A percentile compares a stretch with the other conserved stretches of the same genome.
Evolutionary conservation across 2,329 filamentous ascomycete species (phyloP).

Genomic region (Botrytis pseudocinerea): DNA sequence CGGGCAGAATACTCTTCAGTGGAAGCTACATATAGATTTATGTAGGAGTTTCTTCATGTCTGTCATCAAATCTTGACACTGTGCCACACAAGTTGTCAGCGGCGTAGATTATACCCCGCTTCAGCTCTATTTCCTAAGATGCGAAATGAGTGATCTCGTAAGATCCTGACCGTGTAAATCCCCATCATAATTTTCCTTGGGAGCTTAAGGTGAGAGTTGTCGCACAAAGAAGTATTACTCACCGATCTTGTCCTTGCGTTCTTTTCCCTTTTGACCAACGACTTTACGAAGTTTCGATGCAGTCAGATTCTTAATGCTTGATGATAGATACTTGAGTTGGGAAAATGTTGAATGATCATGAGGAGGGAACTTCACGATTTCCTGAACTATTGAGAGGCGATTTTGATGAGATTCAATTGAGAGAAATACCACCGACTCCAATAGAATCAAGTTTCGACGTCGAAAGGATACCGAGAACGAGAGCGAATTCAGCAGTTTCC

Average conservation of each 20-base stretch:
- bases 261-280: not conserved
- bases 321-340: not conserved
- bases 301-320: slow-evolving; percentile 13
- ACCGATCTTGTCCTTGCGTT: not conserved
- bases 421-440: slow-evolving; percentile 20
- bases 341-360: slow-evolving; percentile 15
- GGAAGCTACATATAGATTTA: slow-evolving; percentile 21
- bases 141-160: not conserved
- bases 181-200: not conserved
- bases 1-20: not conserved
- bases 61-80: slow-evolving; percentile 10
- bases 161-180: not conserved
- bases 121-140: not conserved
- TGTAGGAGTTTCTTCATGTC: slow-evolving; percentile 9
- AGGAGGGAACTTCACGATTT: slow-evolving; percentile 8
- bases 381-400: slow-evolving; percentile 9
- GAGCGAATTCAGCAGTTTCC: slow-evolving; percentile 3
- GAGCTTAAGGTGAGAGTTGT: slow-evolving; percentile 3
- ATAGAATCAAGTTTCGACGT: slow-evolving; percentile 14
- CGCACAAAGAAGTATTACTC: not conserved
- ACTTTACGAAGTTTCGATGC: slow-evolving; percentile 10
- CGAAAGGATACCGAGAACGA: slow-evolving; percentile 6
- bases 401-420: slow-evolving; percentile 16
- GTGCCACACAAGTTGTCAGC: slow-evolving; percentile 17
- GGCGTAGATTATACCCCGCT: slow-evolving; percentile 12